These are phyloP conservation scores for Plasmopara halstedii DNA, from an alignment of 352 stramenopile genomes.

Conservation along the genomic window DNA sequence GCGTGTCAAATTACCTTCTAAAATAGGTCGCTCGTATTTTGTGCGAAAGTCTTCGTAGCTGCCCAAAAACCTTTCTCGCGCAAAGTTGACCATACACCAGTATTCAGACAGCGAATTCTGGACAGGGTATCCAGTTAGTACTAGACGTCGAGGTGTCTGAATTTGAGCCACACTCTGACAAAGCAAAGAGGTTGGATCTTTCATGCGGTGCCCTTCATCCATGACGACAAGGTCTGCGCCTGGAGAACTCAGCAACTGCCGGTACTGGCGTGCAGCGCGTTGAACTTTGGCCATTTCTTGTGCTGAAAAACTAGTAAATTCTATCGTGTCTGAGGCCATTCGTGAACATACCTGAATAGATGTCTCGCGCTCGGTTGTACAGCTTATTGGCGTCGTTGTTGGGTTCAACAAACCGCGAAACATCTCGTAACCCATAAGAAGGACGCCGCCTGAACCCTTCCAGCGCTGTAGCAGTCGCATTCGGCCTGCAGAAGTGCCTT, in stretches of 20 bases:
- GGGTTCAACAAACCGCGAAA: conserved; percentile 78
- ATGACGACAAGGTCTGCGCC: conserved; percentile 76
- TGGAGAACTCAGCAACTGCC: conserved; percentile 43
- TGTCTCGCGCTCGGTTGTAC: conserved; percentile 24
- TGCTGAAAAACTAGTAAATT: conserved; percentile 43
- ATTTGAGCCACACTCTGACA: conserved; percentile 77
- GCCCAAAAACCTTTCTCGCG: conserved; percentile 56
- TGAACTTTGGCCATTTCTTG: conserved; percentile 46
- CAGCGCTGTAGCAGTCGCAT: conserved; percentile 60
- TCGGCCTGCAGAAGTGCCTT: conserved; percentile 39
- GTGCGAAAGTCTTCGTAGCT: conserved; percentile 70
- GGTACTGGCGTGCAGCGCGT: conserved; percentile 46
- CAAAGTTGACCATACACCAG: conserved; percentile 90
- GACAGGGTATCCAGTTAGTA: conserved; percentile 93
- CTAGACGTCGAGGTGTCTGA: conserved; percentile 65
- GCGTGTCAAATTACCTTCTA: conserved; percentile 52
- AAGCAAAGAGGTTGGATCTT: conserved; percentile 77
- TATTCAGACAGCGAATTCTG: conserved; percentile 93
- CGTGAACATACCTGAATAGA: conserved; percentile 60
- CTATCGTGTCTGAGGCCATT: conserved; percentile 54
- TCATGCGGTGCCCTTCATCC: conserved; percentile 85
- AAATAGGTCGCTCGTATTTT: conserved; percentile 73
- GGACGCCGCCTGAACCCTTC: conserved; percentile 62
- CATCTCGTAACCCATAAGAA: conserved; percentile 89
- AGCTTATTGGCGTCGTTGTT: conserved; percentile 25